A percentile compares a stretch with the other conserved stretches of the same genome.
Conservation (phyloP, 2,329 filamentous ascomycete genomes). For the Geosmithia flava region DNA sequence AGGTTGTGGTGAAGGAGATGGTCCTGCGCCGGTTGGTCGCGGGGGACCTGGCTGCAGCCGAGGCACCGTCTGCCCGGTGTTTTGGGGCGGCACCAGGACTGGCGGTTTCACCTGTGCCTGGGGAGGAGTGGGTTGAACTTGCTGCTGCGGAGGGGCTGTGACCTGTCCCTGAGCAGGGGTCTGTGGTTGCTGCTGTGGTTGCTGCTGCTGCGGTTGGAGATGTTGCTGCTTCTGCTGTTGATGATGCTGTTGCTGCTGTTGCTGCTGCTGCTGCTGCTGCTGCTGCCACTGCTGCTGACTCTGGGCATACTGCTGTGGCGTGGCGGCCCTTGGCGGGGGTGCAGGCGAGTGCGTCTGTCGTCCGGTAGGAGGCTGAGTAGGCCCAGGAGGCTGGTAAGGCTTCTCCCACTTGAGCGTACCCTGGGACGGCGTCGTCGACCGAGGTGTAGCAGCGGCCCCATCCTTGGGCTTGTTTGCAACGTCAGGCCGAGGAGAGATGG, state of each 20-base stretch:
- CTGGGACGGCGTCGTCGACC: conserved; percentile 9
- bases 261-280: conserved; percentile 9
- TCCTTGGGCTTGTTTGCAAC: conserved; percentile 13
- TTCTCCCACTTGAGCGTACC: conserved; percentile 26
- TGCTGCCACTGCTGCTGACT: conserved; percentile 11
- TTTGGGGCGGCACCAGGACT: conserved; percentile 20
- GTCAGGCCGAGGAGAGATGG: conserved; percentile 21
- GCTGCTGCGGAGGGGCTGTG: conserved; percentile 6
- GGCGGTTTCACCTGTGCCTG: conserved; percentile 10
- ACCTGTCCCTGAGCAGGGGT: conserved; percentile 3
- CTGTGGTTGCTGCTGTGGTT: conserved; percentile 6
- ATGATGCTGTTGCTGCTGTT: conserved; percentile 1
- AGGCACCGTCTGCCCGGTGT: conserved; percentile 19
- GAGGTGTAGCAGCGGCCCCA: conserved; percentile 3
- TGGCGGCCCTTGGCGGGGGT: conserved; percentile 8
- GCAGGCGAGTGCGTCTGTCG: conserved; percentile 12
- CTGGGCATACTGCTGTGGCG: conserved; percentile 9
- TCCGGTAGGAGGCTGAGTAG: conserved; percentile 7
- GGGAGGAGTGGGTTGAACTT: conserved; percentile 3
- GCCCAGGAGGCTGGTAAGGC: conserved; percentile 22
- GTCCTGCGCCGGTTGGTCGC: conserved; percentile 9
- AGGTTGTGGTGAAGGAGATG: conserved; percentile 5
- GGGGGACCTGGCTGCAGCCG: conserved; percentile 20
- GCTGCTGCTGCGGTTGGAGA: conserved; percentile 1
- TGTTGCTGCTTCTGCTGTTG: conserved; percentile 1